Evolutionary conservation across 495 filamentous ascomycete genomes (phyloP).

Genomic region (Parachaetomium inaequale): DNA sequence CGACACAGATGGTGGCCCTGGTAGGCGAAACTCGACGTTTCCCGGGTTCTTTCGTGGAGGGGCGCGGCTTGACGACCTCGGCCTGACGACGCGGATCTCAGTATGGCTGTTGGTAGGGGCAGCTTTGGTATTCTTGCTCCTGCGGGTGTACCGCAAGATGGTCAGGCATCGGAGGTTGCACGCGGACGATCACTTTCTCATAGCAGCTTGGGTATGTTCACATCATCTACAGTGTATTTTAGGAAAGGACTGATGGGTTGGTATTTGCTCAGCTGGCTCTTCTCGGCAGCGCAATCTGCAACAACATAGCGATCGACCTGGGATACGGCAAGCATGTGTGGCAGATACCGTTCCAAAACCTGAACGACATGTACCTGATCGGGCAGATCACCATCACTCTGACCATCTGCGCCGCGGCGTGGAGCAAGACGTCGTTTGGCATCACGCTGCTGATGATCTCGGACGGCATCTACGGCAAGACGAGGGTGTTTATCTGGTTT

Average conservation of each 20-base stretch:
- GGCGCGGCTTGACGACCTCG: neutral
- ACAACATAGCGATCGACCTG: constrained; percentile 21
- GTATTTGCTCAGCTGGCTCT: constrained; percentile 17
- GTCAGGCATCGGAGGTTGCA: constrained; percentile 26
- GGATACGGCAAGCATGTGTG: constrained; percentile 33
- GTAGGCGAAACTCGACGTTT: neutral
- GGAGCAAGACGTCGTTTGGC: constrained; percentile 1
- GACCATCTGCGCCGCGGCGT: neutral
- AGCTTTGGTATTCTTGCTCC: constrained; percentile 27
- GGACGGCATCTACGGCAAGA: neutral
- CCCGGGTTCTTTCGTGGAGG: neutral
- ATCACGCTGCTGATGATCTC: neutral
- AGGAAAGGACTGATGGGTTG: neutral
- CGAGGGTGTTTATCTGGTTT: neutral
- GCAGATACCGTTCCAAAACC: constrained; percentile 21
- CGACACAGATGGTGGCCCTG: neutral
- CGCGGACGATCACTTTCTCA: constrained; percentile 27
- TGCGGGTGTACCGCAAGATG: constrained; percentile 35
- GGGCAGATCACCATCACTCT: neutral
- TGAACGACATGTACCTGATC: constrained; percentile 19
- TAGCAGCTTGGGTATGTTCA: constrained; percentile 29
- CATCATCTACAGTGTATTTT: neutral
- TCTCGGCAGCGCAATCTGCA: constrained; percentile 22
- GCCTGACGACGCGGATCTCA: constrained; percentile 10
- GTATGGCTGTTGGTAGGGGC: constrained; percentile 31